Base-by-base conservation (phyloP, 495 filamentous ascomycete species). In the Trichoderma orchidacearum region DNA sequence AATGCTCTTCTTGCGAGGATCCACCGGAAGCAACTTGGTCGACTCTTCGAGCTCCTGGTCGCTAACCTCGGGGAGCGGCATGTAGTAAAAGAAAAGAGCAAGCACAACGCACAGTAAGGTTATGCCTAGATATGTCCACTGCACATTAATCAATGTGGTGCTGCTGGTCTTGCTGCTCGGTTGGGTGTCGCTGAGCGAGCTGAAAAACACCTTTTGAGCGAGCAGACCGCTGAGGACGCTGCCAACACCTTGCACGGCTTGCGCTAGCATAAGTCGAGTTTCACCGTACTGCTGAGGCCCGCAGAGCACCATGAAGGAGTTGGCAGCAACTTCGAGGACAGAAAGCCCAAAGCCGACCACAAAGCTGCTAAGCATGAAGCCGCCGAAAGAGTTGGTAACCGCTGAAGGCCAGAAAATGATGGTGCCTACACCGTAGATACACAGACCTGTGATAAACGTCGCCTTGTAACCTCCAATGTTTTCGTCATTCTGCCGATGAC, bases 121-220 rank as follows among this genome's bases (percentile, higher is more conserved):
- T 53, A 88, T 82, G 51, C 78, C 84, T 0, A 89, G 76, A 63
- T 89, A 90, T 0, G 84, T 80, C 85, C 86, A 89, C 65, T 90
- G 86, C 21, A 90, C 85, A 51, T 84, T 77, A 51, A 86, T 75
- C 1, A 81, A 68, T 1, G 67, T 69, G 11, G 61, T 61, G 4
- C 68, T 63, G 36, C 56, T 41, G 30, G 62, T 52, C 12, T 18
- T 15, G 38, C 9, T 21, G 30, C 27, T 17, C 9, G 52, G 17
- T 2, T 21, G 3, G 6, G 56, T 52, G 11, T 54, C 54, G 48
- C 59, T 63, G 17, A 62, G 54, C 5, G 38, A 48, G 27, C 36
- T 55, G 66, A 89, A 90, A 68, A 88, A 85, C 21, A 81, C 84
- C 55, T 80, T 83, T 12, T 84, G 79, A 3, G 82, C 85, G 13